These are phyloP conservation scores for Leishmania mexicana DNA, from an alignment of 208 protist genomes.

Conservation along the genomic window DNA sequence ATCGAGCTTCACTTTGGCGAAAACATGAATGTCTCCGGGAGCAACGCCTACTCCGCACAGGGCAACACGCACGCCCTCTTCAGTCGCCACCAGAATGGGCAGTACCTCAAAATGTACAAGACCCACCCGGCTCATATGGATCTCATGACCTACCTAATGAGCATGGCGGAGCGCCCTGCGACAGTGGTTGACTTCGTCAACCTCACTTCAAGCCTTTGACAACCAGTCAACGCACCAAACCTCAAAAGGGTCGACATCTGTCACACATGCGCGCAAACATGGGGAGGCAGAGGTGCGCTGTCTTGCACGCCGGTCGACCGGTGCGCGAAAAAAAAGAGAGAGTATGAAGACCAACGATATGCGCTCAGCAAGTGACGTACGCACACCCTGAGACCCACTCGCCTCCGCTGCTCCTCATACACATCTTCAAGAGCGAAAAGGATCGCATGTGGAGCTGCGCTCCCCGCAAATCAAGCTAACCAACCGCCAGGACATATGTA, in stretches of 20 bases:
- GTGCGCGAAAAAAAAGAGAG: neutral
- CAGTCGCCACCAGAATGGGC: conserved; percentile 44
- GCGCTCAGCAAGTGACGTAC: neutral
- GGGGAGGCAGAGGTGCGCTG: neutral
- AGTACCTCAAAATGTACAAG: conserved; percentile 41
- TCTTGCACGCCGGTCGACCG: neutral
- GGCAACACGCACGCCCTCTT: conserved; percentile 59
- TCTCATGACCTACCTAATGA: conserved; percentile 40
- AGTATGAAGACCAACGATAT: neutral
- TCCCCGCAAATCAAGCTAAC: neutral
- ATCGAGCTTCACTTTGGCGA: conserved; percentile 71
- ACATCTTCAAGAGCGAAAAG: neutral
- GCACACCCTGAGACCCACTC: neutral
- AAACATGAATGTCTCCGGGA: conserved; percentile 43
- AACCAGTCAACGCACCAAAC: neutral
- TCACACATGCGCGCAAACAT: neutral
- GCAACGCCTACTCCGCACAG: conserved; percentile 28
- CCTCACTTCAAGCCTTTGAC: conserved; percentile 44
- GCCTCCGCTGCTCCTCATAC: neutral
- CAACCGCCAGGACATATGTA: neutral
- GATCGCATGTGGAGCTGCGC: neutral
- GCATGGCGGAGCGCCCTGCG: conserved; percentile 27
- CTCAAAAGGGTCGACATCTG: neutral
- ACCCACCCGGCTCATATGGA: conserved; percentile 38
- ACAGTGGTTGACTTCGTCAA: conserved; percentile 61